Base-by-base conservation (phyloP, 305 asterid species). In the Fraxinus latifolia region DNA sequence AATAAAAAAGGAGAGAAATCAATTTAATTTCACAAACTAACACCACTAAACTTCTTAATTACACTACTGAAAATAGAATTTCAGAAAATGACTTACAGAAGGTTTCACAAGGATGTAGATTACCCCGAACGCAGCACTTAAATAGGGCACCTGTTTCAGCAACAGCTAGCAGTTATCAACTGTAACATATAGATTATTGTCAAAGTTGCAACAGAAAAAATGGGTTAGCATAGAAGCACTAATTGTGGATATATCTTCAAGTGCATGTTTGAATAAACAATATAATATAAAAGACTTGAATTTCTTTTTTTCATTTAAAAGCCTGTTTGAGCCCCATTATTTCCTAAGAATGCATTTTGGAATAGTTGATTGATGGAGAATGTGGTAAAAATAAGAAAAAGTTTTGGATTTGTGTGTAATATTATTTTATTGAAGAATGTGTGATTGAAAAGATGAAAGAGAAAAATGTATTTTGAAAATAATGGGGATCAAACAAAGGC, bases 51-150 rank as follows among this genome's bases (percentile, higher is more conserved):
- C 76, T 42, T 79, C 53, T 81, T 53, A 33, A 80, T 68, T 4
- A 27, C 74, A 74, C 55, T 34, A 32, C 25, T 1, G 15, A 53
- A 80, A 79, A 77, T 12, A 76, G 79, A 33, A 67, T 33, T 70
- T 39, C 39, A 23, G 39, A 42, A 50, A 62, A 60, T 23, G 60
- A 90, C 99, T 91, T 85, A 95, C 99, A 68, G 97, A 78, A 21
- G 99, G 99, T 86, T 93, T 95, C 82, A 93, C 97, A 19, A 95
- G 97, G 84, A 95, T 79, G 68, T 88, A 91, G 84, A 95, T 82
- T 75, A 95, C 95, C 83, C 99, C 98, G 76, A 95, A 91, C 1
- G 97, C 90, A 76, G 97, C 97, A 84, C 97, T 90, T 29, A 95
- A 71, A 85, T 95, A 95, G 3, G 99, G 94, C 12, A 95, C 99